Conservation (phyloP, 2,329 filamentous ascomycete genomes). For the Hypoxylon sp. region DNA sequence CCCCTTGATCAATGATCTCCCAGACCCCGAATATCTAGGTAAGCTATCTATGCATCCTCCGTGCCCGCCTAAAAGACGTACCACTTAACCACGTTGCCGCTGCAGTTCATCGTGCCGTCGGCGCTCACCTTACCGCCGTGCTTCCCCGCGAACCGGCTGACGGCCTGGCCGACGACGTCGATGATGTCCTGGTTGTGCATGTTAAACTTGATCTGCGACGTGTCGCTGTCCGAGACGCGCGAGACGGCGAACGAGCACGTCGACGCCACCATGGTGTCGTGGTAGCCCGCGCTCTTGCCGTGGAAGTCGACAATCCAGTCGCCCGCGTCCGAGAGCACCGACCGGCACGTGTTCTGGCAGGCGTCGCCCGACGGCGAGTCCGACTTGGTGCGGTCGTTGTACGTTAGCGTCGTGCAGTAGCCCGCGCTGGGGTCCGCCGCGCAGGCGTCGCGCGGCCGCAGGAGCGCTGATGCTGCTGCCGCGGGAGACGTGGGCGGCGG, state of each 20-base stretch:
- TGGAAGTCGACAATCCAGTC: conserved; percentile 46
- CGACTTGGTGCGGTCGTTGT: conserved; percentile 36
- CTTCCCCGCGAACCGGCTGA: conserved; percentile 33
- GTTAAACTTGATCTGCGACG: conserved; percentile 25
- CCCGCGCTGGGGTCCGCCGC: conserved; percentile 29
- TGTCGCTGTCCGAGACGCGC: conserved; percentile 31
- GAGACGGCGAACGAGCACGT: conserved; percentile 40
- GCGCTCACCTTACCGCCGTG: conserved; percentile 42
- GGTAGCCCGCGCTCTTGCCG: conserved; percentile 29
- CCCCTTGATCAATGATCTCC: neutral
- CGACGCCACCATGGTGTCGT: conserved; percentile 34
- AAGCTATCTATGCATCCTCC: too few species aligned
- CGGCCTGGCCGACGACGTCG: conserved; percentile 34
- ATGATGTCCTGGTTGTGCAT: conserved; percentile 45
- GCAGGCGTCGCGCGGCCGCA: conserved; percentile 32
- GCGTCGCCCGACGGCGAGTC: conserved; percentile 14
- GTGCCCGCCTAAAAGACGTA: conserved; percentile 36
- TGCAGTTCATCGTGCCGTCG: conserved; percentile 43
- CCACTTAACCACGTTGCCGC: conserved; percentile 37
- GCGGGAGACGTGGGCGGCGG: conserved; percentile 7
- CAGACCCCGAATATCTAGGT: too few species aligned
- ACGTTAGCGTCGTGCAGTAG: conserved; percentile 43
- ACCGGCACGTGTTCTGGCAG: conserved; percentile 41
- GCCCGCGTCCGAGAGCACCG: conserved; percentile 36
- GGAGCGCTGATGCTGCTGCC: too few species aligned